Base-by-base conservation (phyloP, 306 rosid species). In the Cicer arietinum region DNA sequence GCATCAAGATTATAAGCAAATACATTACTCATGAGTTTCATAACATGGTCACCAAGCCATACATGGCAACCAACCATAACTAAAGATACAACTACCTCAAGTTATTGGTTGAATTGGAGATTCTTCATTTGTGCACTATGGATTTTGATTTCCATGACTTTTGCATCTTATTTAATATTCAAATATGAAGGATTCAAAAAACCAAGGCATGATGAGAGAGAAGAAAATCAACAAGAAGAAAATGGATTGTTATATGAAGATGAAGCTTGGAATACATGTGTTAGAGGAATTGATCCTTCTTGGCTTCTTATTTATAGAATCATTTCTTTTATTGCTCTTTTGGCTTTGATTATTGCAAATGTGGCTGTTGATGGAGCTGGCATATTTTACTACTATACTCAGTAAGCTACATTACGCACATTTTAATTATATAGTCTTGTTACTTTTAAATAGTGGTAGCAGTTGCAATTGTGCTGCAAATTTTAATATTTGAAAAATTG, bases 81-180 rank as follows among this genome's bases (percentile, higher is more conserved):
- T 35, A 44, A 80, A 10, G 89, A 84, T 65, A 92, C 97, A 45
- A 90, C 85, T 47, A 52, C 65, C 7, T 66, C 84, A 51, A 86
- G 93, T 77, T 94, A 94, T 67, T 94, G 97, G 97, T 72, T 90
- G 86, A 94, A 90, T 76, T 89, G 95, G 96, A 87, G 97, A 74
- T 92, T 94, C 82, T 83, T 85, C 20, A 39, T 90, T 42, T 87
- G 96, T 84, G 93, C 95, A 30, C 12, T 90, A 54, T 87, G 88
- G 80, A 35, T 91, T 11, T 39, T 81, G 7, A 3, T 48, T 10
- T 64, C 85, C 3, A 74, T 88, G 82, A 69, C 80, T 63, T 8
- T 85, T 1, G 87, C 94, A 39, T 39, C 86, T 3, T 22, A 84
- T 48, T 62, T 92, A 50, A 85, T 94, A 79, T 84, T 89, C 84